Evolutionary conservation across 768 basidiomycete species (phyloP).

Genomic region (Lentinula aciculospora): DNA sequence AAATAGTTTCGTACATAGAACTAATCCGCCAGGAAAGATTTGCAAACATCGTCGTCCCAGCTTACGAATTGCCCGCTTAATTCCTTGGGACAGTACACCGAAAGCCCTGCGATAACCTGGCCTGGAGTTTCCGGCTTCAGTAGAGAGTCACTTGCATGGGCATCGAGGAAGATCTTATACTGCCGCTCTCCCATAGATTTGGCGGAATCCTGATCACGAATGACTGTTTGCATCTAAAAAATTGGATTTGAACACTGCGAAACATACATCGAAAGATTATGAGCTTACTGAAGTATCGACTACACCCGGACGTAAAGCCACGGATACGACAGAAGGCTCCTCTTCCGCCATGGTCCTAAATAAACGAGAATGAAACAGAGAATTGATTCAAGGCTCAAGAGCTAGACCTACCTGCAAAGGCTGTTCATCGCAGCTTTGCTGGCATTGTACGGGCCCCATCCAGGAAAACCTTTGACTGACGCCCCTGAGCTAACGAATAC

Average conservation of each 20-base stretch:
- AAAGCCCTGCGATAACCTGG: slow-evolving; percentile 72
- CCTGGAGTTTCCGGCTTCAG: slow-evolving; percentile 72
- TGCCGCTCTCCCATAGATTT: slow-evolving; percentile 48
- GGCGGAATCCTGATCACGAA: slow-evolving; percentile 44
- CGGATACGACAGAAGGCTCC: slow-evolving; percentile 66
- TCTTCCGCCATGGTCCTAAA: slow-evolving; percentile 78
- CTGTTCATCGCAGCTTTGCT: slow-evolving; percentile 89
- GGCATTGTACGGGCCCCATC: slow-evolving; percentile 82
- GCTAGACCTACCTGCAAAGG: slow-evolving; percentile 55
- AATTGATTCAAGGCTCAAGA: no score
- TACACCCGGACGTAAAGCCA: slow-evolving; percentile 83
- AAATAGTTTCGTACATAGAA: not conserved
- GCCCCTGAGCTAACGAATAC: slow-evolving; percentile 87
- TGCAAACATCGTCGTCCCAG: slow-evolving; percentile 74
- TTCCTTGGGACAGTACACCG: slow-evolving; percentile 54
- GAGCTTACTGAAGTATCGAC: slow-evolving; percentile 71
- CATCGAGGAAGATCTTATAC: slow-evolving; percentile 57
- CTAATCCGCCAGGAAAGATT: slow-evolving; percentile 9
- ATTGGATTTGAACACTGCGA: slow-evolving; percentile 1
- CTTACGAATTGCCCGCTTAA: slow-evolving; percentile 75
- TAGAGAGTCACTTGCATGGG: slow-evolving; percentile 60
- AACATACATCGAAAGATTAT: not conserved
- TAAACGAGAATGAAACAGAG: not conserved
- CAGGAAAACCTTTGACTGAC: slow-evolving; percentile 56
- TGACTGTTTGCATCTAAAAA: slow-evolving; percentile 63